Evolutionary conservation across 768 basidiomycete genomes (phyloP).

Genomic region (Xerocomus potaroensis): DNA sequence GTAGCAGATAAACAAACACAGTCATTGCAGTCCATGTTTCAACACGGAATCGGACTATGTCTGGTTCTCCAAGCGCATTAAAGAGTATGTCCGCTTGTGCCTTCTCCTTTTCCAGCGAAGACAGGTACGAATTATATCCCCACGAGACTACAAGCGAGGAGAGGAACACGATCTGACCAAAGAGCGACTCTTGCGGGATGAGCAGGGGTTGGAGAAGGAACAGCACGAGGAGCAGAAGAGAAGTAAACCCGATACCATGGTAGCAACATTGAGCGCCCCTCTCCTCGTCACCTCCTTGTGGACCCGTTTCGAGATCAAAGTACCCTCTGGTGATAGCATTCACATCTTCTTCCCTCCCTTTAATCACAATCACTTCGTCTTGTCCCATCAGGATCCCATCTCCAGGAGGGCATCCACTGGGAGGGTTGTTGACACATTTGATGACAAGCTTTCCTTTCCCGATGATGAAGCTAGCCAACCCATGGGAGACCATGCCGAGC

Average conservation of each 20-base stretch:
- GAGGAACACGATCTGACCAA: slow-evolving; percentile 4
- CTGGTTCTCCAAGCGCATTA: slow-evolving; percentile 5
- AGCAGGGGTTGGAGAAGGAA: too few species aligned
- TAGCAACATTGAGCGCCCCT: not conserved
- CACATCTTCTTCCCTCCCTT: not conserved
- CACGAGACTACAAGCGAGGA: slow-evolving; percentile 30
- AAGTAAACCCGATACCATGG: too few species aligned
- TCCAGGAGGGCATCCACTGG: slow-evolving; percentile 19
- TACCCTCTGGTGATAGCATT: not conserved
- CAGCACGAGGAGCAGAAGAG: too few species aligned
- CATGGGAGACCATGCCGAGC: slow-evolving; percentile 27
- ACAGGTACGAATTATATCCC: slow-evolving; percentile 31
- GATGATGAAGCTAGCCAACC: slow-evolving; percentile 23
- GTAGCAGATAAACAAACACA: too few species aligned
- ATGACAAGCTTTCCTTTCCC: slow-evolving; percentile 25
- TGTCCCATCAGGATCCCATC: slow-evolving; percentile 25
- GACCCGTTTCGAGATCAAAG: slow-evolving; percentile 13
- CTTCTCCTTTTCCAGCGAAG: slow-evolving; percentile 34
- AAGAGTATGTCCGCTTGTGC: slow-evolving; percentile 18
- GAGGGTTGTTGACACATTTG: slow-evolving; percentile 12
- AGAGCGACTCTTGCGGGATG: too few species aligned
- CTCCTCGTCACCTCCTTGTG: not conserved
- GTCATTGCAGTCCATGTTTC: too few species aligned
- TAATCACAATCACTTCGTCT: not conserved
- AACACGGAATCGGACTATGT: slow-evolving; percentile 15